Evolutionary conservation across 345 rosid genomes (phyloP), one percentile per base, ranked within the genome.

Genomic region (Salix udensis): DNA sequence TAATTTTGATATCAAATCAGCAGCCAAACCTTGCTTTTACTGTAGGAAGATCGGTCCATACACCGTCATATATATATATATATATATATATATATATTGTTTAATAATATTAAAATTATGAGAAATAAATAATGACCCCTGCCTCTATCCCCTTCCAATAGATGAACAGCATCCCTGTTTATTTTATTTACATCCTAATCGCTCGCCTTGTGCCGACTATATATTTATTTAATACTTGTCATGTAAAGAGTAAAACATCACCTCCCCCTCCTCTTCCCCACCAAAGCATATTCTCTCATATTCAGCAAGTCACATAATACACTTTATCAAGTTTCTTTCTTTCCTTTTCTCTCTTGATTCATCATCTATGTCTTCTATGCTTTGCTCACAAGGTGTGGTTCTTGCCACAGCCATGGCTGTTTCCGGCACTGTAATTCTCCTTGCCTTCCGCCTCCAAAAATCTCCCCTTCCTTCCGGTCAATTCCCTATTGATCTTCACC

Each of bases 401-500:
- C 74, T 91, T 6, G 96, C 94, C 70, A 89, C 94, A 0, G 94
- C 94, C 82, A 88, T 91, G 94, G 94, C 94, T 7, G 85, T 91
- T 74, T 91, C 96, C 37, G 92, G 96, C 78, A 89, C 94, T 15
- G 88, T 91, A 64, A 80, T 91, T 65, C 88, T 91, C 78, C 87
- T 91, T 7, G 92, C 92, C 75, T 55, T 89, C 30, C 89, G 92
- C 76, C 90, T 87, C 37, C 96, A 89, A 77, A 89, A 88, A 73
- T 70, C 86, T 11, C 36, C 71, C 55, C 83, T 58, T 30, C 24
- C 69, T 19, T 23, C 79, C 71, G 64, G 26, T 58, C 71, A 71
- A 30, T 73, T 73, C 71, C 55, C 85, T 30, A 40, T 77, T 44
- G 68, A 28, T 21, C 79, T 78, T 71, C 86, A 79, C 40, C 81